Evolutionary conservation across 192 early-diverging fungal species (phyloP).

Genomic region (Spizellomyces punctatus): DNA sequence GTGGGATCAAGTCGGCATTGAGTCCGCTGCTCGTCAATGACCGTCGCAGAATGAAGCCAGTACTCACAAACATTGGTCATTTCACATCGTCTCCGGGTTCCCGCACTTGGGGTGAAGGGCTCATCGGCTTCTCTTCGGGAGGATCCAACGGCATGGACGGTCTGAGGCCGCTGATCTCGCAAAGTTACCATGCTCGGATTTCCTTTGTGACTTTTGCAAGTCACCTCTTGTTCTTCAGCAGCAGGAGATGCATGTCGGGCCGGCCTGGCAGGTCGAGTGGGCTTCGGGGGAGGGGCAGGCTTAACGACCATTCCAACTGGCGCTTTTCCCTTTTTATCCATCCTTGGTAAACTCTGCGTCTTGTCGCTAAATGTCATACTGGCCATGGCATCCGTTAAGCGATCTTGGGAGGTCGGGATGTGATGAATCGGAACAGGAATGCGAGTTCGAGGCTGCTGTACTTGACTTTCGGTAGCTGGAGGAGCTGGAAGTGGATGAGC

Average conservation of each 20-base stretch:
- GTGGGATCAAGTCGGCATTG: not conserved
- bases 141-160: not conserved
- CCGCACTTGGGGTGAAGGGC: conserved; percentile 13
- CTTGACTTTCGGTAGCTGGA: not conserved
- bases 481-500: not conserved
- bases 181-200: not conserved
- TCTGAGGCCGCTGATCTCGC: not conserved
- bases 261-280: conserved; percentile 9
- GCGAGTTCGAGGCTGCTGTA: conserved; percentile 5
- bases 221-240: conserved; percentile 4
- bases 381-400: not conserved
- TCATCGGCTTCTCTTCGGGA: not conserved
- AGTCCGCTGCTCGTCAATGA: not conserved
- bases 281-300: not conserved
- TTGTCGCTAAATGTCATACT: not conserved
- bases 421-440: conserved; percentile 20
- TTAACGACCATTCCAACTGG: not conserved
- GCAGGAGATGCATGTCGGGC: conserved; percentile 18
- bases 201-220: not conserved
- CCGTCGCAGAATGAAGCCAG: not conserved
- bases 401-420: not conserved
- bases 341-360: not conserved
- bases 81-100: conserved; percentile 46
- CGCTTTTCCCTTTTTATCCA: not conserved
- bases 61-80: conserved; percentile 55